Percentiles rank a stretch among this genome's conserved stretches.
Conservation (phyloP, 2,329 filamentous ascomycete genomes). For the Penicillium occitanis region DNA sequence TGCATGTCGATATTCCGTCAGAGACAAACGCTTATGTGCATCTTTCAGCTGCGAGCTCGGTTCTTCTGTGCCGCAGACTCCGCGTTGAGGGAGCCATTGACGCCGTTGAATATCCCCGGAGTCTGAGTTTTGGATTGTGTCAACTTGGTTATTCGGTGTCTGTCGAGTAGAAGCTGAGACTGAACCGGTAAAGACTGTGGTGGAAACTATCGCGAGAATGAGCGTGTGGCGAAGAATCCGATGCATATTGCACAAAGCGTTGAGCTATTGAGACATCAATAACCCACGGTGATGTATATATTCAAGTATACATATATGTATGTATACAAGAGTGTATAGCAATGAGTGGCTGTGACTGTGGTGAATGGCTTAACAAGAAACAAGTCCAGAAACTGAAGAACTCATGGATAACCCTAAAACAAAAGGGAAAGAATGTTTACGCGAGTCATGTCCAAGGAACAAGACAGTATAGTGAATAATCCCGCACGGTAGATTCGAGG, state of each 20-base stretch:
- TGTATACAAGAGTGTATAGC: neutral
- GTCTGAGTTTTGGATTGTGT: neutral
- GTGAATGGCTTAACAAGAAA: neutral
- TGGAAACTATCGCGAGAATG: constrained; percentile 17
- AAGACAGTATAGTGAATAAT: neutral
- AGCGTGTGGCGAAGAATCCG: constrained; percentile 13
- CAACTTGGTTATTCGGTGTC: neutral
- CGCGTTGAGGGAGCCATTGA: constrained; percentile 1
- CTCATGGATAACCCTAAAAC: neutral
- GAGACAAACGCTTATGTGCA: constrained; percentile 30
- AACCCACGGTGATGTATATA: neutral
- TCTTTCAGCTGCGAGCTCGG: constrained; percentile 30
- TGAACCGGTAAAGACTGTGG: constrained; percentile 7
- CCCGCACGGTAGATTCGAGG: neutral
- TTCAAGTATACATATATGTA: neutral
- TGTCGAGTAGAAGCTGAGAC: neutral
- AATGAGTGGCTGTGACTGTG: neutral
- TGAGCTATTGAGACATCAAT: constrained; percentile 4
- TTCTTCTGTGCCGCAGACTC: constrained; percentile 34
- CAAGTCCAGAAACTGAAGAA: neutral
- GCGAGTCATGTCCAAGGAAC: neutral
- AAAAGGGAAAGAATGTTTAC: constrained; percentile 8
- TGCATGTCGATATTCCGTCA: constrained; percentile 23
- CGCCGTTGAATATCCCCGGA: neutral
- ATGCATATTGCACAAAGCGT: constrained; percentile 15